phyloP scores from a whole-genome alignment of 2,329 filamentous ascomycete genomes.

The Claviceps purpurea region DNA sequence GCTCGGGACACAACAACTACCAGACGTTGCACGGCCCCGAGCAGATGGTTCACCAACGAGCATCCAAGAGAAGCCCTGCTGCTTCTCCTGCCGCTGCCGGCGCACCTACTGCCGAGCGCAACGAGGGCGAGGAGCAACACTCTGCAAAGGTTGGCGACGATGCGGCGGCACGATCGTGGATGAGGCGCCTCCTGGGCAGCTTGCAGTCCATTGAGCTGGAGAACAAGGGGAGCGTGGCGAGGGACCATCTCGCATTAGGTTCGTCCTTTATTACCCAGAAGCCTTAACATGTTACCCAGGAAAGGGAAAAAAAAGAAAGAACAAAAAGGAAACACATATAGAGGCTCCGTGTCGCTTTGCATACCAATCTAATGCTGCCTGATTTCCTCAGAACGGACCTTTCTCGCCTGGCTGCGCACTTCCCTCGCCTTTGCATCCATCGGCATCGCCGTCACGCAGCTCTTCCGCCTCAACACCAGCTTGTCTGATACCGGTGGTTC shows the following conservation, averaged over 20 bases:
- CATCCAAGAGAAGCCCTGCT: neutral
- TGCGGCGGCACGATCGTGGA: constrained; percentile 29
- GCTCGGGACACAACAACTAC: constrained; percentile 25
- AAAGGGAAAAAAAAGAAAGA: neutral
- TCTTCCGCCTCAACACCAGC: constrained; percentile 69
- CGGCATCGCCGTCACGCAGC: constrained; percentile 70
- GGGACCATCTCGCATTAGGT: constrained; percentile 74
- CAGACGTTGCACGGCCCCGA: constrained; percentile 21
- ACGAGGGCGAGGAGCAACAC: neutral
- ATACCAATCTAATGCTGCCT: neutral
- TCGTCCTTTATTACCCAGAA: constrained; percentile 10
- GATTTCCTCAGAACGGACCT: constrained; percentile 55
- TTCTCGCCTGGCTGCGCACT: constrained; percentile 74
- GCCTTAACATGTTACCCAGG: too few species aligned
- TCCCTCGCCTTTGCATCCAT: constrained; percentile 72
- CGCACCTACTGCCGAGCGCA: neutral
- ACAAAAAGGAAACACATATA: neutral
- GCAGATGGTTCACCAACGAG: constrained; percentile 1
- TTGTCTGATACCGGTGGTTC: constrained; percentile 23
- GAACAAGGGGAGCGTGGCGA: constrained; percentile 72
- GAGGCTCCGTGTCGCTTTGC: neutral
- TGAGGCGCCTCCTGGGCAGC: constrained; percentile 31
- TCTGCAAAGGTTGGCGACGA: constrained; percentile 7
- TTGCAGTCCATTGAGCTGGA: constrained; percentile 60
- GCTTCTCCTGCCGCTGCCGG: neutral